Percentiles rank a stretch among this genome's conserved stretches.
phyloP scores from a whole-genome alignment of 495 filamentous ascomycete species.

The Paragyromitra xinjiangensis region DNA sequence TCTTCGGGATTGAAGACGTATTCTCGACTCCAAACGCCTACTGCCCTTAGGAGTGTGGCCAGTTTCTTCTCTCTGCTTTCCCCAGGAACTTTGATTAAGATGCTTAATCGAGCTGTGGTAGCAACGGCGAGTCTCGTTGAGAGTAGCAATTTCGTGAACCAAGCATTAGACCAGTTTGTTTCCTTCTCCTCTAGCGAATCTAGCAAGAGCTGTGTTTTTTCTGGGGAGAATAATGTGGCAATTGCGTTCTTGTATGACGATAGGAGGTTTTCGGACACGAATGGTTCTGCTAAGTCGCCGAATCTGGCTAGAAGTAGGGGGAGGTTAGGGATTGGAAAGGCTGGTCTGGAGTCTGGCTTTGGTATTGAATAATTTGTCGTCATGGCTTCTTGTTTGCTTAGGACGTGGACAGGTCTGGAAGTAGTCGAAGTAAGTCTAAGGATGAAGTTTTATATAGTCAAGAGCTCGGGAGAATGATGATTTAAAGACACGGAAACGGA shows the following conservation, averaged over 20 bases:
- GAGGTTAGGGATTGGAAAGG: slow-evolving; percentile 23
- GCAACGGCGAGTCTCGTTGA: slow-evolving; percentile 8
- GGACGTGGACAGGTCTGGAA: neutral
- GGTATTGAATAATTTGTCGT: neutral
- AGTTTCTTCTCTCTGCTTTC: slow-evolving; percentile 1
- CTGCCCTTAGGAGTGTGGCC: slow-evolving; percentile 17
- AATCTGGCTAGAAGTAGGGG: slow-evolving; percentile 19
- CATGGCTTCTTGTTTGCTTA: neutral
- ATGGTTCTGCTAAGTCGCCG: slow-evolving; percentile 14
- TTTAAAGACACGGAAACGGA: neutral
- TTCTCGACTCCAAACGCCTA: slow-evolving; percentile 25
- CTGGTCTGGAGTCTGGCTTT: slow-evolving; percentile 3
- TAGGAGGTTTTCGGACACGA: slow-evolving; percentile 11
- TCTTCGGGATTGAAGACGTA: slow-evolving; percentile 11
- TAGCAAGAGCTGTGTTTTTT: neutral
- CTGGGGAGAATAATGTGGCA: neutral
- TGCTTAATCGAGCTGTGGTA: slow-evolving; percentile 1
- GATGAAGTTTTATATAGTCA: neutral
- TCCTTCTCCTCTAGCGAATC: slow-evolving; percentile 10
- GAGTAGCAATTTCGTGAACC: slow-evolving; percentile 27
- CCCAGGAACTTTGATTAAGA: slow-evolving; percentile 8
- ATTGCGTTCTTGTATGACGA: slow-evolving; percentile 9
- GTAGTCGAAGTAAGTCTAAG: neutral
- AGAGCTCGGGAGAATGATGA: neutral
- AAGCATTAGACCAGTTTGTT: slow-evolving; percentile 35